Conservation (phyloP, 2,329 filamentous ascomycete genomes). For the Macroventuria anomochaeta region DNA sequence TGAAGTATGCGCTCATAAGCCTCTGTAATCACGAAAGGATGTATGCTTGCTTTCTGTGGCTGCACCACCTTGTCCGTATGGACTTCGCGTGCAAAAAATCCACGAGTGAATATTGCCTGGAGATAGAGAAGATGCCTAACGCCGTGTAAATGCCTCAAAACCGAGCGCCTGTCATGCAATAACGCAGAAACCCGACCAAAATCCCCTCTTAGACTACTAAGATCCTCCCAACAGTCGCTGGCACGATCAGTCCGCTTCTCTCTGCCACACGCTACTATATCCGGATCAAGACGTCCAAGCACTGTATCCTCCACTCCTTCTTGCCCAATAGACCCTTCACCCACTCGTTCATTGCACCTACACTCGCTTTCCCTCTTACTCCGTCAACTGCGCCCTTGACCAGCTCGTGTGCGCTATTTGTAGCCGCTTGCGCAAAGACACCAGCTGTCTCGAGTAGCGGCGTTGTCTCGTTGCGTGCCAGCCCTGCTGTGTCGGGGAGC, state of each 20-base stretch:
- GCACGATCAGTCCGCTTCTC: background rate
- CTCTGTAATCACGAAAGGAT: background rate
- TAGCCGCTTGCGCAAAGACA: constrained; percentile 69
- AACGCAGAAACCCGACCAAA: background rate
- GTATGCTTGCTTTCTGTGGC: background rate
- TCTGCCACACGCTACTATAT: constrained; percentile 50
- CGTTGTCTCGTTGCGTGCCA: constrained; percentile 42
- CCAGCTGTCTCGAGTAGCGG: constrained; percentile 64
- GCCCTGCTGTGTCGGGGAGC: constrained; percentile 41
- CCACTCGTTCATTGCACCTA: constrained; percentile 75
- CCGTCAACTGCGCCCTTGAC: constrained; percentile 39
- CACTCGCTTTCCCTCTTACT: constrained; percentile 53
- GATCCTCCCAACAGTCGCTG: background rate
- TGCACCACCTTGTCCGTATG: background rate
- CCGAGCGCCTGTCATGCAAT: constrained; percentile 28
- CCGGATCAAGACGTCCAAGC: constrained; percentile 84
- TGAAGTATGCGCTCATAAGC: background rate
- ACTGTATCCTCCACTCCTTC: constrained; percentile 89
- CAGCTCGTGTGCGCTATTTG: constrained; percentile 54
- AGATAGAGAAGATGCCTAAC: constrained; percentile 8
- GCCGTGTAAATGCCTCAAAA: constrained; percentile 33
- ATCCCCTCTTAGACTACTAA: background rate
- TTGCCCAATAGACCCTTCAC: constrained; percentile 79
- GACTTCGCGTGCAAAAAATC: background rate
- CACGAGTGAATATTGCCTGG: background rate